These are phyloP conservation scores for Escovopsis weberi DNA, from an alignment of 2,329 filamentous ascomycete genomes.

Conservation along the genomic window DNA sequence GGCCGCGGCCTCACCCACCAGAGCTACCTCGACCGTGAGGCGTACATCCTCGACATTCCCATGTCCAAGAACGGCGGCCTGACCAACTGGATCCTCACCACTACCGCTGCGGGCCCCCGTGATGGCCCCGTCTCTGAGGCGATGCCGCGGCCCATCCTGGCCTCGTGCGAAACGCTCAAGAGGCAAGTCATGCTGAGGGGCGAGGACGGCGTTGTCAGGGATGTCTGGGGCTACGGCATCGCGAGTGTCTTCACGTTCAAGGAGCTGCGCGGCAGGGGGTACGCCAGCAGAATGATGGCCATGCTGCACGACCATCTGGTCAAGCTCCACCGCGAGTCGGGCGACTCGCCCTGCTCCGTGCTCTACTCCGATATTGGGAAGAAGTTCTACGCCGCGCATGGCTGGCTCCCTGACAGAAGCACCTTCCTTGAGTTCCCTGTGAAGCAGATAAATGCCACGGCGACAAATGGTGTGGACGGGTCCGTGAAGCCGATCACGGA, in stretches of 20 bases:
- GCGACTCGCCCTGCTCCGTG: conserved; percentile 49
- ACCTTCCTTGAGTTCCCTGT: conserved; percentile 50
- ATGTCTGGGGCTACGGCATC: conserved; percentile 57
- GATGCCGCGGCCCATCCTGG: conserved; percentile 38
- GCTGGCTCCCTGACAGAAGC: conserved; percentile 65
- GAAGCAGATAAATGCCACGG: conserved; percentile 5
- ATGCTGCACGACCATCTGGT: conserved; percentile 40
- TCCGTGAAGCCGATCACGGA: conserved; percentile 34
- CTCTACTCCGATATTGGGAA: conserved; percentile 81
- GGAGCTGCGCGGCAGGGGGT: conserved; percentile 54
- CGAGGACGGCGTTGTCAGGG: conserved; percentile 21
- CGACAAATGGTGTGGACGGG: conserved; percentile 14
- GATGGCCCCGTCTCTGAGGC: conserved; percentile 8
- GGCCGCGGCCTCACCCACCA: conserved; percentile 37
- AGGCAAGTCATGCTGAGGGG: conserved; percentile 39
- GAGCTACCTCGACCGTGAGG: conserved; percentile 46
- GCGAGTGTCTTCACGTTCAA: conserved; percentile 66
- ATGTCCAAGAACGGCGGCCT: conserved; percentile 44
- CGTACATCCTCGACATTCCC: conserved; percentile 40
- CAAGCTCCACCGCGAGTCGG: conserved; percentile 11
- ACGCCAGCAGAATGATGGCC: conserved; percentile 61
- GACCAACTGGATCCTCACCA: conserved; percentile 49
- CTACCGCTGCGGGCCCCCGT: conserved; percentile 15
- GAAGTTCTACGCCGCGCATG: conserved; percentile 60
- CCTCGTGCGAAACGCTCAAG: conserved; percentile 48